Evolutionary conservation across 495 filamentous ascomycete species (phyloP), one percentile per base, ranked within the genome.

Genomic region (Aspergillus biplanus): DNA sequence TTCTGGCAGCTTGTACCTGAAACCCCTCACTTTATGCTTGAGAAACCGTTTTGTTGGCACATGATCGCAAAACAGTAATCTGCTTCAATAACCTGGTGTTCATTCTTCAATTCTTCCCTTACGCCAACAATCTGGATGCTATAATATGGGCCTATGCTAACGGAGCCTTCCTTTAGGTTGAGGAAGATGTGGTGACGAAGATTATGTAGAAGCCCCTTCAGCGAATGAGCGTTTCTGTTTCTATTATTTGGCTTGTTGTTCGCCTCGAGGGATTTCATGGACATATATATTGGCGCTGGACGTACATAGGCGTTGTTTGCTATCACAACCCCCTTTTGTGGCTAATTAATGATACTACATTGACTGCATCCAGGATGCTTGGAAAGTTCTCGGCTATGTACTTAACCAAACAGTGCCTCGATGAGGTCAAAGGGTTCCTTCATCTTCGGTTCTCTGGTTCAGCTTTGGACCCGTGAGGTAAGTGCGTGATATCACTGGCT

Each of bases 151-250:
- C 59, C 72, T 73, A 70, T 77, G 82, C 85, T 90, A 87, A 90
- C 85, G 75, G 75, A 64, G 62, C 62, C 72, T 71, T 76, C 73
- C 72, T 74, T 80, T 87, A 96, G 93, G 91, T 95, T 80, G 92
- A 96, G 82, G 93, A 96, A 81, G 93, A 97, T 75, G 82, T 83
- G 73, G 87, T 97, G 76, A 95, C 92, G 66, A 96, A 93, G 83
- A 91, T 97, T 79, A 92, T 93, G 91, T 96, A 90, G 85, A 77
- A 57, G 67, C 61, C 63, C 67, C 67, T 62, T 69, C 53, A 55
- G 33, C 54, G 53, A 64, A 48, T 64, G 59, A 58, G 67, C 60
- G 67, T 65, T 62, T 59, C 47, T 59, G 63, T 68, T 72, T 69
- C 48, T 65, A 67, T 71, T 64, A 50, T 63, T 67, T 56, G 16